Conservation (phyloP, 2,329 filamentous ascomycete genomes). For the Penicillium sp. region DNA sequence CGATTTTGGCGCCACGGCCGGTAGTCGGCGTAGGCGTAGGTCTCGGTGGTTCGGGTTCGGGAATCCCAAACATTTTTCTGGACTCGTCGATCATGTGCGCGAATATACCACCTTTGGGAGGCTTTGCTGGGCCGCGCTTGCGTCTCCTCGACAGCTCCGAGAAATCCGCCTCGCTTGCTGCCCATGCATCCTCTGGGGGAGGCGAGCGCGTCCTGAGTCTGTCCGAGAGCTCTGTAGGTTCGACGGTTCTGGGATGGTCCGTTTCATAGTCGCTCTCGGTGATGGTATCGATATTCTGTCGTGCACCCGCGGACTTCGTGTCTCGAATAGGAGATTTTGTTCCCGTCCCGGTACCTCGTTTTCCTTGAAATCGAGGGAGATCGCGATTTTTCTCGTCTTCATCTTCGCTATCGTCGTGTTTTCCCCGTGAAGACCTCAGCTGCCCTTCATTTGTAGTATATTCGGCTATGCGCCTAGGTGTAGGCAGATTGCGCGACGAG, state of each 20-base stretch:
- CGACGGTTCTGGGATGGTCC: constrained; percentile 24
- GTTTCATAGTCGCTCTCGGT: constrained; percentile 22
- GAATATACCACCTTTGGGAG: constrained; percentile 44
- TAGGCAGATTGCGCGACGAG: constrained; percentile 40
- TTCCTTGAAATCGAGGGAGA: constrained; percentile 26
- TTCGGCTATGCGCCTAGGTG: constrained; percentile 44
- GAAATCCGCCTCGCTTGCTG: constrained; percentile 40
- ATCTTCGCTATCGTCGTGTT: constrained; percentile 27
- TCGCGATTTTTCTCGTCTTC: constrained; percentile 24
- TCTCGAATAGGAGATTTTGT: constrained; percentile 26
- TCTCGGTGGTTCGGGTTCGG: constrained; percentile 36
- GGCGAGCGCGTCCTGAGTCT: constrained; percentile 27
- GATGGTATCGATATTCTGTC: constrained; percentile 19
- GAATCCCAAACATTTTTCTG: constrained; percentile 46
- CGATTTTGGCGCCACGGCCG: constrained; percentile 53
- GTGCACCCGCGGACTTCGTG: constrained; percentile 17
- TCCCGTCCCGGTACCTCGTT: constrained; percentile 27
- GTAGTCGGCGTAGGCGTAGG: constrained; percentile 41
- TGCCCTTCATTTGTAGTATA: constrained; percentile 35
- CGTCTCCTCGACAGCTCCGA: constrained; percentile 39
- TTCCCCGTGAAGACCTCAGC: constrained; percentile 27
- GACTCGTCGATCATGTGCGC: constrained; percentile 46
- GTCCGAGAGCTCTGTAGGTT: constrained; percentile 24
- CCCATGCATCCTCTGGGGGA: constrained; percentile 33
- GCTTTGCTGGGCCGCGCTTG: constrained; percentile 32